These are phyloP conservation scores for Magnolia changhungtana DNA, from an alignment of 164 flowering plant species.

Conservation along the genomic window DNA sequence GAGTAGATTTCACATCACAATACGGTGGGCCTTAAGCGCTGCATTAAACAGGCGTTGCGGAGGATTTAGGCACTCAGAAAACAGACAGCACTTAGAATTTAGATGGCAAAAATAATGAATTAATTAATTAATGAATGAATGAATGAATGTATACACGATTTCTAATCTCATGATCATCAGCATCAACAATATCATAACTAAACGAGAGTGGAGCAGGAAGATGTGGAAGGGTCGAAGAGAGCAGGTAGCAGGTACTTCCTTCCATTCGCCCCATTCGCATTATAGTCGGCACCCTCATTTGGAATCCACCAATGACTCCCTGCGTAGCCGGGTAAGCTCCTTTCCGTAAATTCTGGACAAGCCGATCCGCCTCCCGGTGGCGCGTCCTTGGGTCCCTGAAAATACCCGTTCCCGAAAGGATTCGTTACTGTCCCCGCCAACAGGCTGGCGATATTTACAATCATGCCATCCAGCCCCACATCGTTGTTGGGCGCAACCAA, in stretches of 20 bases:
- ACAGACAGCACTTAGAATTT: too few species aligned
- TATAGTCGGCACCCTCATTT: constrained; percentile 49
- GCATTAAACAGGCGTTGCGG: too few species aligned
- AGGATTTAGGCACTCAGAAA: too few species aligned
- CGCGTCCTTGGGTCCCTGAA: constrained; percentile 36
- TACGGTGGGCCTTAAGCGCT: too few species aligned
- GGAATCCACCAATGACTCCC: constrained; percentile 37
- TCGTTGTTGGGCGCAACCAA: constrained; percentile 48
- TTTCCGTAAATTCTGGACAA: constrained; percentile 40
- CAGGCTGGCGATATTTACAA: constrained; percentile 43
- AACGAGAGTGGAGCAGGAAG: constrained; percentile 21
- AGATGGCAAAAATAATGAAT: not conserved
- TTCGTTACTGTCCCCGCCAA: constrained; percentile 56
- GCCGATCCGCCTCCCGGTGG: constrained; percentile 51
- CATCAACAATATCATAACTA: not conserved
- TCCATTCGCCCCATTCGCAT: constrained; percentile 38
- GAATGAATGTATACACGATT: not conserved
- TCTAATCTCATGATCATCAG: not conserved
- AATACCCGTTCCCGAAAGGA: constrained; percentile 50
- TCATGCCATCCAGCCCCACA: constrained; percentile 56
- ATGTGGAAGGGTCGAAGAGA: constrained; percentile 30
- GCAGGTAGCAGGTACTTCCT: constrained; percentile 50
- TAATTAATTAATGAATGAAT: not conserved
- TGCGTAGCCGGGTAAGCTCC: constrained; percentile 52
- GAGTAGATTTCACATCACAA: too few species aligned